These are phyloP conservation scores for Termitomyces sp. DNA, from an alignment of 768 basidiomycete species.

Conservation along the genomic window DNA sequence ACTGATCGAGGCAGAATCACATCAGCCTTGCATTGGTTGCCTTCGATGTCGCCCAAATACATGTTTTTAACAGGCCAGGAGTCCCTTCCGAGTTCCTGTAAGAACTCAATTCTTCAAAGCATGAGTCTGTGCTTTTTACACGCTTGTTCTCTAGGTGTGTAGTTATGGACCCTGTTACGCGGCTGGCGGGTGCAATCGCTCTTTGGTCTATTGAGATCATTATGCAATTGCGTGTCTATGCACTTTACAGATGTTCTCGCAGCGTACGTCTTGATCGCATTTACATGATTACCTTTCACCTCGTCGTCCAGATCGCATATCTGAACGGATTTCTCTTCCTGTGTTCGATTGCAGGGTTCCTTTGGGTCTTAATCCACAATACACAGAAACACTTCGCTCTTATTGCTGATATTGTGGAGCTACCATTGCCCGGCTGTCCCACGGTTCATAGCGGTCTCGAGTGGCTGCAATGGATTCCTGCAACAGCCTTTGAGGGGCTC, in stretches of 20 bases:
- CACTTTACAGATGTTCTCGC: constrained; percentile 35
- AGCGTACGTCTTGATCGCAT: constrained; percentile 21
- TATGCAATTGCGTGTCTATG: constrained; percentile 45
- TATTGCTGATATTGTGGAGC: constrained; percentile 29
- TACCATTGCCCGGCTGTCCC: constrained; percentile 27
- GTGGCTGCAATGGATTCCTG: constrained; percentile 9
- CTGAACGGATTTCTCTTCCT: constrained; percentile 36
- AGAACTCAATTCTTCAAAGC: constrained; percentile 11
- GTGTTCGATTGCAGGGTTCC: constrained; percentile 34
- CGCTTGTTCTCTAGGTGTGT: constrained; percentile 29
- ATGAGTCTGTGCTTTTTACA: too few relatives aligned
- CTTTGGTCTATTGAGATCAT: constrained; percentile 47
- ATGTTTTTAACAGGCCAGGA: constrained; percentile 35
- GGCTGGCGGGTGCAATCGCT: constrained; percentile 38
- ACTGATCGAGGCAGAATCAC: background rate
- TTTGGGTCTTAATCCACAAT: constrained; percentile 37
- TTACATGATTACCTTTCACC: background rate
- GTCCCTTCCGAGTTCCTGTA: constrained; percentile 31
- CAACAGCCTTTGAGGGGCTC: constrained; percentile 31
- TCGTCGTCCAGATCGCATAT: constrained; percentile 27
- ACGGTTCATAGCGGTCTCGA: constrained; percentile 4
- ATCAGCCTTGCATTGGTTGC: constrained; percentile 33
- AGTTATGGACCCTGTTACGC: constrained; percentile 38
- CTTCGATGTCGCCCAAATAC: constrained; percentile 43
- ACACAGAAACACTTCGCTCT: constrained; percentile 27